These are phyloP conservation scores for Penicillium silybi DNA, from an alignment of 495 filamentous ascomycete genomes.

Conservation along the genomic window DNA sequence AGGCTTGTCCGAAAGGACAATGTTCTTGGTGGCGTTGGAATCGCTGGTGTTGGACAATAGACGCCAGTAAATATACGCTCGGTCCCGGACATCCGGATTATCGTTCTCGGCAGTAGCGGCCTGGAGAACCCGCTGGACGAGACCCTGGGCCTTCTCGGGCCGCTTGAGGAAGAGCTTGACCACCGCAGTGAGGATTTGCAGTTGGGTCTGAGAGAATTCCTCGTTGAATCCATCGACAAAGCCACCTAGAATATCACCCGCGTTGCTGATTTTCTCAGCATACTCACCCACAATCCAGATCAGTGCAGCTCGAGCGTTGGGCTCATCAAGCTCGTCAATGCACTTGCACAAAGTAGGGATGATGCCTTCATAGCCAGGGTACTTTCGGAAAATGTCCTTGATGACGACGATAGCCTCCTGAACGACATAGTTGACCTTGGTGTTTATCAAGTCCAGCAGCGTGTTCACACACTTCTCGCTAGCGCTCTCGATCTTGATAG, in stretches of 20 bases:
- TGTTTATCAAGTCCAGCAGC: slow-evolving; percentile 87
- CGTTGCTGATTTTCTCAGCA: slow-evolving; percentile 97
- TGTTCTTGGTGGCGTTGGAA: slow-evolving; percentile 77
- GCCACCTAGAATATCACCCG: slow-evolving; percentile 78
- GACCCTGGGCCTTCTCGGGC: slow-evolving; percentile 83
- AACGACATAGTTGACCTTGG: slow-evolving; percentile 98
- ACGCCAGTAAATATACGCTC: slow-evolving; percentile 98
- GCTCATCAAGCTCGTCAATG: slow-evolving; percentile 95
- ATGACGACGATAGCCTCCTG: slow-evolving; percentile 98
- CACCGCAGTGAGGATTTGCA: slow-evolving; percentile 93
- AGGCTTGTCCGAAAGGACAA: slow-evolving; percentile 91
- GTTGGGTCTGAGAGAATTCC: slow-evolving; percentile 88
- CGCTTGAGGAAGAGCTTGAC: slow-evolving; percentile 98
- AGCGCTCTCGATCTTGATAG: slow-evolving; percentile 94
- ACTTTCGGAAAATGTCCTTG: slow-evolving; percentile 97
- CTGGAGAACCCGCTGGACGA: slow-evolving; percentile 92
- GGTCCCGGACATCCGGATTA: slow-evolving; percentile 94
- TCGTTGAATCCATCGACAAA: slow-evolving; percentile 93
- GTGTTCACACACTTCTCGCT: slow-evolving; percentile 95
- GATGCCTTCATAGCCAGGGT: slow-evolving; percentile 95
- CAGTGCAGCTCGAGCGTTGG: slow-evolving; percentile 82
- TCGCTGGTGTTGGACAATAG: slow-evolving; percentile 81
- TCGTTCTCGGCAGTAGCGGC: slow-evolving; percentile 90
- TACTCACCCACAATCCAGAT: slow-evolving; percentile 99
- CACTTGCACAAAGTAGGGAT: slow-evolving; percentile 95